Evolutionary conservation across 257 asterid genomes (phyloP).

Genomic region (Solanum dulcamara): DNA sequence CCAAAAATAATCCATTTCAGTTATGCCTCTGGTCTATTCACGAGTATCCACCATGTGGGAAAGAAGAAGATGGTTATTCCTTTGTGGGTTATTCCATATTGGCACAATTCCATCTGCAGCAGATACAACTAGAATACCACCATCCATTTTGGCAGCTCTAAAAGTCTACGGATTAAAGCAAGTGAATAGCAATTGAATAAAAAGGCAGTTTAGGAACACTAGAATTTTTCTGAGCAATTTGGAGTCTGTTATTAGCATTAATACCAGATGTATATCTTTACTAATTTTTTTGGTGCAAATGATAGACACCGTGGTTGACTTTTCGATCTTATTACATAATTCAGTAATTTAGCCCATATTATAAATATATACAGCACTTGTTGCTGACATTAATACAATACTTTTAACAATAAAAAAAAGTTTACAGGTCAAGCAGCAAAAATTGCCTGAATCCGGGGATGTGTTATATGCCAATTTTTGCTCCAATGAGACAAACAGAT

Average conservation of each 20-base stretch:
- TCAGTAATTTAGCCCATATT: not conserved
- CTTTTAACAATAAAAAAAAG: not conserved
- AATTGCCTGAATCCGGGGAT: no score
- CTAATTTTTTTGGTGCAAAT: not conserved
- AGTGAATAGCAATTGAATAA: not conserved
- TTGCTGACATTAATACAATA: not conserved
- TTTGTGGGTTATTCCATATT: no score
- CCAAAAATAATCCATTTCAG: not conserved
- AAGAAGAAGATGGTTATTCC: constrained; percentile 86
- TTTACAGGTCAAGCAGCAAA: no score
- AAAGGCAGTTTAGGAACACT: not conserved
- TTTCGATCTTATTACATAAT: not conserved
- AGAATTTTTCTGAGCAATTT: not conserved
- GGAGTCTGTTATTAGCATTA: not conserved
- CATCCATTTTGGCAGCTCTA: constrained; percentile 99
- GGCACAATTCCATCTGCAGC: constrained; percentile 99
- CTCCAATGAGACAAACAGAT: no score
- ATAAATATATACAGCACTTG: not conserved
- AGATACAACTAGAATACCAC: constrained; percentile 95
- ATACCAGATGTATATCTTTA: not conserved
- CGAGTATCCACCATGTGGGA: constrained; percentile 75
- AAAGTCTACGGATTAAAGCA: constrained; percentile 51
- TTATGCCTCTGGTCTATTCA: not conserved
- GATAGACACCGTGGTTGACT: not conserved
- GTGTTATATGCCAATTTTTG: no score